Evolutionary conservation across 495 filamentous ascomycete species (phyloP), one percentile per base, ranked within the genome.

Genomic region (Staphylotrichum longicolle): DNA sequence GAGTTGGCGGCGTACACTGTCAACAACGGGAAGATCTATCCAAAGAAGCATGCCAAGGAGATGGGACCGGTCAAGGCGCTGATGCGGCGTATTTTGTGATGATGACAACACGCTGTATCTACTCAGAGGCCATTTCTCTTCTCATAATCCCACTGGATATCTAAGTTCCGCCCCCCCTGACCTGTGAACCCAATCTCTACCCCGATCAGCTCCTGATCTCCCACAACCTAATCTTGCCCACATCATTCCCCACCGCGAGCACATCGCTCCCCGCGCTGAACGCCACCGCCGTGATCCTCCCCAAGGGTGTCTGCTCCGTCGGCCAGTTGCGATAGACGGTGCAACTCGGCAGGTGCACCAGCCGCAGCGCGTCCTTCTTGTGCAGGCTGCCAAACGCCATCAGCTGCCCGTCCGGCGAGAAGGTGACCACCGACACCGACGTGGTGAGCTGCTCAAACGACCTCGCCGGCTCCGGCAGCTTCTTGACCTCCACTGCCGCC

Each of bases 311-410:
- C 72, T 86, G 84, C 44, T 83, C 82, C 45, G 94, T 98, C 27
- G 94, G 94, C 94, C 94, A 98, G 74, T 98, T 98, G 67, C 85
- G 85, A 79, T 94, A 98, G 14, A 97, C 91, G 3, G 91, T 95
- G 71, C 91, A 96, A 61, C 83, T 89, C 2, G 93, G 93, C 66
- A 98, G 76, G 74, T 98, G 94, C 41, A 94, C 92, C 65, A 98
- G 74, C 72, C 90, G 79, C 71, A 98, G 70, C 2, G 91, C 90
- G 79, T 98, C 91, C 63, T 88, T 88, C 79, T 96, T 96, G 78
- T 85, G 90, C 49, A 82, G 82, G 73, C 89, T 93, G 15, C 85
- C 88, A 78, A 97, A 89, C 5, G 83, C 90, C 61, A 98, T 71
- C 60, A 98, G 73, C 75, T 98, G 95, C 8, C 91, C 91, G 74